Evolutionary conservation across 306 rosid genomes (phyloP).

Genomic region (Vicia faba): DNA sequence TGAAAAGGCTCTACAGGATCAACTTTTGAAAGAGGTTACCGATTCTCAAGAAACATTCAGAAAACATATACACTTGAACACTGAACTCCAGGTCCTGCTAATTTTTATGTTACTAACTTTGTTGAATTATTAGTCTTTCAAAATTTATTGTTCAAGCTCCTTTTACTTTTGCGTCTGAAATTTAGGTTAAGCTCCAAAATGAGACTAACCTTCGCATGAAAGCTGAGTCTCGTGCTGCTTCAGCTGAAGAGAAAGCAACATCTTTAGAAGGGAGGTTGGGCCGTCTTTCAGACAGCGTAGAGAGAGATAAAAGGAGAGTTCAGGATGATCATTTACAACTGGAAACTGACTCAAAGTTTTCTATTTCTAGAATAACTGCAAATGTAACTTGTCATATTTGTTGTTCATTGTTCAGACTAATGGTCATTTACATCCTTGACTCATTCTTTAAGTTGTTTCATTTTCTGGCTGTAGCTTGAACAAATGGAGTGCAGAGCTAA

Average conservation of each 20-base stretch:
- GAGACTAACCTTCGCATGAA: slow-evolving; percentile 66
- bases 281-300: slow-evolving; percentile 63
- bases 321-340: slow-evolving; percentile 58
- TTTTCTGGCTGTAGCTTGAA: slow-evolving; percentile 62
- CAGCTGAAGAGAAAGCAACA: slow-evolving; percentile 65
- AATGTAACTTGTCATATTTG: slow-evolving; percentile 56
- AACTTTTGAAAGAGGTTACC: slow-evolving; percentile 68
- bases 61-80: slow-evolving; percentile 58
- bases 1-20: slow-evolving; percentile 72
- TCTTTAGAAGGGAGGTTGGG: slow-evolving; percentile 59
- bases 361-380: slow-evolving; percentile 65
- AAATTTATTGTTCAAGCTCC: slow-evolving; percentile 15
- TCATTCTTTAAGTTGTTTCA: slow-evolving; percentile 29
- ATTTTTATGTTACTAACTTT: not conserved
- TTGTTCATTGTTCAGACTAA: slow-evolving; percentile 23
- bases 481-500: slow-evolving; percentile 75
- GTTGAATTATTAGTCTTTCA: slow-evolving; percentile 19
- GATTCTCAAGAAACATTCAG: slow-evolving; percentile 68
- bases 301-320: slow-evolving; percentile 63
- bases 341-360: slow-evolving; percentile 69
- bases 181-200: slow-evolving; percentile 74
- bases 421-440: not conserved
- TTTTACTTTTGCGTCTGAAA: slow-evolving; percentile 25
- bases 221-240: slow-evolving; percentile 71
- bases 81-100: slow-evolving; percentile 62